Conservation (phyloP, 768 basidiomycete species). For the Phanerochaete sordida region DNA sequence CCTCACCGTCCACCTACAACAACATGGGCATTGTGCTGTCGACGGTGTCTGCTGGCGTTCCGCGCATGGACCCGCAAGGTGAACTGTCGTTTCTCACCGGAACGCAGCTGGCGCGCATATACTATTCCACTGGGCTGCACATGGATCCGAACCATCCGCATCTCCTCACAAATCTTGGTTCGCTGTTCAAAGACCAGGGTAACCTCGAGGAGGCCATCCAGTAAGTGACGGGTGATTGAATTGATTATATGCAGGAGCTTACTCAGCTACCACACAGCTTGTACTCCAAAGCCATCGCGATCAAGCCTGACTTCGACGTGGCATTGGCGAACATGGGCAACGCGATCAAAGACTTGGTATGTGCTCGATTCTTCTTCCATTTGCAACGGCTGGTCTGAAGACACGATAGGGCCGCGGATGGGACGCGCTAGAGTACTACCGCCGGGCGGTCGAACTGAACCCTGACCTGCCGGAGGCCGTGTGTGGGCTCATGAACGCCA, state of each 20-base stretch:
- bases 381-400: not conserved
- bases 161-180: constrained; percentile 47
- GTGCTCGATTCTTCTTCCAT: constrained; percentile 8
- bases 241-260: not conserved
- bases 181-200: constrained; percentile 47
- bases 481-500: constrained; percentile 44
- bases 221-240: constrained; percentile 22
- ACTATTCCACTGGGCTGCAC: constrained; percentile 42
- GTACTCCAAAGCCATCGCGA: constrained; percentile 36
- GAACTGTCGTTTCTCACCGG: constrained; percentile 24
- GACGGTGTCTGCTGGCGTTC: constrained; percentile 24
- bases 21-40: constrained; percentile 49
- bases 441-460: constrained; percentile 39
- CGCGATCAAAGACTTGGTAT: constrained; percentile 45
- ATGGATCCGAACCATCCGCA: constrained; percentile 45
- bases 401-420: constrained; percentile 33
- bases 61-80: constrained; percentile 10
- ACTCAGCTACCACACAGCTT: constrained; percentile 24
- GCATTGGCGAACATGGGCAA: constrained; percentile 51
- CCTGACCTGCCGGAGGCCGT: constrained; percentile 44
- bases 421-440: constrained; percentile 44
- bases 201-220: constrained; percentile 37
- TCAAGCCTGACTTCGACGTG: constrained; percentile 46
- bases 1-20: constrained; percentile 44
- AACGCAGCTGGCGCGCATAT: constrained; percentile 37